Base-by-base conservation (phyloP, 1,139 yeast species). In the Taphrina pruni region DNA sequence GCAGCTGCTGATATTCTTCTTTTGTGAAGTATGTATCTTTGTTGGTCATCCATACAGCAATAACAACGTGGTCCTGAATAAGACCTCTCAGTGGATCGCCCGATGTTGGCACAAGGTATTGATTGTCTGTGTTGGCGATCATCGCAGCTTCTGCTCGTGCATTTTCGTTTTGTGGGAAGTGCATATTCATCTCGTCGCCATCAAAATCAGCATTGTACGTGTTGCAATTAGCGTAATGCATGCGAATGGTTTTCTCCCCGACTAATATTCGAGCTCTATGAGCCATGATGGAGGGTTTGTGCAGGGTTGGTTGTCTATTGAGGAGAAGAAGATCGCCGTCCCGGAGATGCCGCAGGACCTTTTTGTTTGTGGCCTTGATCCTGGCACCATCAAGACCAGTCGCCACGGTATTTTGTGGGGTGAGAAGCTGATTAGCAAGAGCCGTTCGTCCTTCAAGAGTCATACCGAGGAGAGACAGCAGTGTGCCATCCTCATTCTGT, bases 171-270 rank as follows among this genome's bases (percentile, higher is more conserved):
- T 95, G 99, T 41, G 99, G 99, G 84, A 95, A 94, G 81, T 95
- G 99, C 97, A 95, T 89, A 79, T 95, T 95, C 99, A 95, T 95
- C 83, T 95, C 99, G 81, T 95, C 99, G 83, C 99, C 99, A 82
- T 95, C 99, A 77, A 95, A 95, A 85, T 95, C 99, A 55, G 99
- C 99, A 79, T 94, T 95, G 81, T 92, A 92, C 67, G 99, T 97
- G 82, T 98, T 98, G 61, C 99, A 95, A 79, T 95, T 95, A 75
- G 99, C 99, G 79, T 95, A 95, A 80, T 95, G 99, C 79, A 95
- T 84, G 78, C 99, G 87, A 75, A 95, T 83, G 3, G 99, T 95
- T 83, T 95, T 95, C 78, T 95, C 99, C 72, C 97, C 96, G 2
- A 98, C 99, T 75, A 95, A 84, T 51, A 95, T 98, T 76, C 97